Percentiles rank a stretch among this genome's conserved stretches.
Conservation (phyloP, 257 asterid genomes). For the Solanum clarkiae region DNA sequence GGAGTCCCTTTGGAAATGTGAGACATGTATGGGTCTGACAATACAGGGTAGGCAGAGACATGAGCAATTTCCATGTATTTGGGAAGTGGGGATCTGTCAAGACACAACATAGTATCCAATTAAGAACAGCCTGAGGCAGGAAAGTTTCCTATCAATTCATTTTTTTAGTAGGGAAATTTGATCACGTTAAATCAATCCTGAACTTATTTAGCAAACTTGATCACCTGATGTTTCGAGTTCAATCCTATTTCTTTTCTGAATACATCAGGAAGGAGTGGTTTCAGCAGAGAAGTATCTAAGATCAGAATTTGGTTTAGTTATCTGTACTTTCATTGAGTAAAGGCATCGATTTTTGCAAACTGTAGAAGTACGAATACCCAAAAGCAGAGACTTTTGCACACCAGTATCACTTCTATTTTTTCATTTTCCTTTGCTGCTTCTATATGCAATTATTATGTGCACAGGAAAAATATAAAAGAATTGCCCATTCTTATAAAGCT, state of each 20-base stretch:
- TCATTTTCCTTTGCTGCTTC: background rate
- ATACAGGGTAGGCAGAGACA: no score
- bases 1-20: slow-evolving; percentile 41
- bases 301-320: background rate
- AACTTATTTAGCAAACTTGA: background rate
- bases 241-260: background rate
- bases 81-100: slow-evolving; percentile 61
- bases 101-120: background rate
- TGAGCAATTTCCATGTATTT: slow-evolving; percentile 27
- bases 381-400: background rate
- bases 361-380: background rate
- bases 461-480: background rate
- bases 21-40: slow-evolving; percentile 49
- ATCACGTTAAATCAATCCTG: background rate
- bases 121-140: background rate
- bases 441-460: background rate
- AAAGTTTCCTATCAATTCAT: background rate
- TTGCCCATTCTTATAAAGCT: background rate
- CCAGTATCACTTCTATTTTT: background rate
- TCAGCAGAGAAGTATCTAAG: background rate
- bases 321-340: background rate
- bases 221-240: background rate
- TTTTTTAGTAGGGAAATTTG: background rate
- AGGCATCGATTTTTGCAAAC: background rate
- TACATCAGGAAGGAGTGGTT: no score